Conservation (phyloP, 345 rosid species). For the Euclidium syriacum region DNA sequence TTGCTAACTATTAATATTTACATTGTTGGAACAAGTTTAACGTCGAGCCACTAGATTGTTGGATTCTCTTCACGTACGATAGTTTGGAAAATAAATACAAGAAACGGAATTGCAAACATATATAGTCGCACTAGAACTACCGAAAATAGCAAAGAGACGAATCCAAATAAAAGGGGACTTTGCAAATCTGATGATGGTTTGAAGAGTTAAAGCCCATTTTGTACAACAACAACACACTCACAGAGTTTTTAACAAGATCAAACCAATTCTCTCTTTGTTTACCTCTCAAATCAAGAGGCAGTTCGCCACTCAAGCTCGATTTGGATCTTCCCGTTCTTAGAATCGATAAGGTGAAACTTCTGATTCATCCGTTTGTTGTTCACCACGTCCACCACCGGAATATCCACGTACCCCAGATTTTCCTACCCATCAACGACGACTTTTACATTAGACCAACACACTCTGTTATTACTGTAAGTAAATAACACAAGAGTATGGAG, state of each 20-base stretch:
- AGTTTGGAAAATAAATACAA: too few species aligned
- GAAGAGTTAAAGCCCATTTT: slow-evolving; percentile 28
- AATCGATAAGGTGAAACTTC: slow-evolving; percentile 88
- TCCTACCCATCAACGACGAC: slow-evolving; percentile 44
- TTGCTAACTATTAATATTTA: too few species aligned
- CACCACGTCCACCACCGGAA: slow-evolving; percentile 70
- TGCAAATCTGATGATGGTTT: slow-evolving; percentile 22
- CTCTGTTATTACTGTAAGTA: not conserved
- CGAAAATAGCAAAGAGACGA: not conserved
- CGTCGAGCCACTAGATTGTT: too few species aligned
- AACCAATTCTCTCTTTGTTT: slow-evolving; percentile 17
- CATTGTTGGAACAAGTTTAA: too few species aligned
- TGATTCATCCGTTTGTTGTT: slow-evolving; percentile 82
- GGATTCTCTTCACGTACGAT: too few species aligned
- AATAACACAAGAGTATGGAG: not conserved
- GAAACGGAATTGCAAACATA: too few species aligned
- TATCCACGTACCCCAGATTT: slow-evolving; percentile 65
- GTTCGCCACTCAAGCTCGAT: slow-evolving; percentile 91
- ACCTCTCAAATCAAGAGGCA: slow-evolving; percentile 33
- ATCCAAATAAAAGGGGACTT: slow-evolving; percentile 4
- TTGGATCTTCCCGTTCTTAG: slow-evolving; percentile 78
- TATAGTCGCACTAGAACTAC: not conserved
- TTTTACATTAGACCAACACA: not conserved
- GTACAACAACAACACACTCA: slow-evolving; percentile 25
- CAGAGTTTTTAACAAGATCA: slow-evolving; percentile 8